These are phyloP conservation scores for Chlorella sorokiniana DNA, from an alignment of 139 green algal species.

Conservation along the genomic window DNA sequence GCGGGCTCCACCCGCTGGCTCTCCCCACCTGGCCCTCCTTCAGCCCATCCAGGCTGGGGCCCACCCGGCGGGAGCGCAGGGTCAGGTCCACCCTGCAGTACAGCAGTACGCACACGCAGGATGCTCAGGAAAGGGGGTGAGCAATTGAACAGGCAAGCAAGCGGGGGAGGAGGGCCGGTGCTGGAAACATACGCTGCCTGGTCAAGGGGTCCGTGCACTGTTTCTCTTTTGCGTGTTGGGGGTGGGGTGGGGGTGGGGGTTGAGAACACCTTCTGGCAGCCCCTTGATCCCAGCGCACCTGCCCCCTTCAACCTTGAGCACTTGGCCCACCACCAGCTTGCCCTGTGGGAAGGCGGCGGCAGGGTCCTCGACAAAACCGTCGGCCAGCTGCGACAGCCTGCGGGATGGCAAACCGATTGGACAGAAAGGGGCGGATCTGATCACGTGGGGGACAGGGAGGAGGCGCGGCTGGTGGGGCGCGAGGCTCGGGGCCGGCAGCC, in stretches of 20 bases:
- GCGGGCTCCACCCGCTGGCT: constrained; percentile 10
- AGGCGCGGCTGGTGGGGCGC: neutral
- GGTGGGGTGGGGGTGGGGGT: neutral
- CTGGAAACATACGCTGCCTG: no score
- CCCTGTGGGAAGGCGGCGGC: constrained; percentile 77
- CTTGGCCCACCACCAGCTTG: constrained; percentile 59
- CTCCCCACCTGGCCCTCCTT: constrained; percentile 52
- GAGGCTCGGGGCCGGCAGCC: no score
- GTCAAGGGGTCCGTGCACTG: no score
- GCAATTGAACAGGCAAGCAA: neutral
- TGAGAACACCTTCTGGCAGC: neutral
- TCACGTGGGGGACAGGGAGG: neutral
- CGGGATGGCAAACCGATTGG: neutral
- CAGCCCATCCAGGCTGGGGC: constrained; percentile 46
- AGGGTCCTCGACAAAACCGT: constrained; percentile 84
- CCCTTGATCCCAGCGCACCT: constrained; percentile 12
- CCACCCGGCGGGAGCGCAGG: constrained; percentile 35
- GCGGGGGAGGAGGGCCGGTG: neutral
- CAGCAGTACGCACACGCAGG: no score
- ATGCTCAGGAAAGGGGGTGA: neutral
- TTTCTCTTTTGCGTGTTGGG: no score
- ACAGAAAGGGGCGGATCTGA: neutral
- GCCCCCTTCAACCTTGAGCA: constrained; percentile 43
- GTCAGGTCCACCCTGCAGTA: constrained; percentile 72
- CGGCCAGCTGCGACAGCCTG: constrained; percentile 77